A percentile compares a stretch with the other conserved stretches of the same genome.
Conservation (phyloP, 1,284 basidiomycete species). For the Termitomyces sp. region DNA sequence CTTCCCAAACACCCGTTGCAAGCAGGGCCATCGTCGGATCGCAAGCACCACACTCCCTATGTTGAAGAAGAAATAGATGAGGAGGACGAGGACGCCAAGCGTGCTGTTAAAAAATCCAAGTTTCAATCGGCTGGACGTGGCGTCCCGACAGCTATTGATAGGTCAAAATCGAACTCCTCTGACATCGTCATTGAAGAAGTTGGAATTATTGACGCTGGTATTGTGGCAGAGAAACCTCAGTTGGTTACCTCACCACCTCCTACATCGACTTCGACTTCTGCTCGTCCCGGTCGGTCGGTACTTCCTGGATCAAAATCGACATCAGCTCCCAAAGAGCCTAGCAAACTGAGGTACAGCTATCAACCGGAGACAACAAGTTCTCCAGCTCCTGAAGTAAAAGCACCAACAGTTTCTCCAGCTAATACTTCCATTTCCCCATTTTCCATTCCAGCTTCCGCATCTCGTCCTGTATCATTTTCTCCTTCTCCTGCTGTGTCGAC, state of each 20-base stretch:
- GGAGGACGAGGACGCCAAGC: conserved; percentile 22
- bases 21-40: conserved; percentile 3
- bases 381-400: conserved; percentile 12
- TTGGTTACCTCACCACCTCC: conserved; percentile 13
- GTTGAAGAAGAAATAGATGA: conserved; percentile 31
- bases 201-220: conserved; percentile 22
- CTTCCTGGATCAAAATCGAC: conserved; percentile 28
- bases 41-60: conserved; percentile 15
- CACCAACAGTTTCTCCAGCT: conserved; percentile 14
- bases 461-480: background rate
- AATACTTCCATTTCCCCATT: conserved; percentile 9
- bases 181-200: conserved; percentile 28
- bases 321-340: conserved; percentile 61
- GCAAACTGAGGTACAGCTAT: conserved; percentile 65
- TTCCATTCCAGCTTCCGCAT: background rate
- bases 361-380: conserved; percentile 34
- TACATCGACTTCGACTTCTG: conserved; percentile 3
- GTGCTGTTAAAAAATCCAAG: conserved; percentile 27
- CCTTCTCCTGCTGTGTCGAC: background rate
- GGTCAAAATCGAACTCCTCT: conserved; percentile 4
- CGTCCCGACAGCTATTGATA: conserved; percentile 1
- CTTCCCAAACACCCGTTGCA: conserved; percentile 18
- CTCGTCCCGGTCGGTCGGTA: conserved; percentile 8
- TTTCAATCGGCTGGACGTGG: conserved; percentile 21
- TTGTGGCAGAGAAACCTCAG: conserved; percentile 17